Evolutionary conservation across 2,329 filamentous ascomycete genomes (phyloP).

Genomic region (Botrytis hyacinthi): DNA sequence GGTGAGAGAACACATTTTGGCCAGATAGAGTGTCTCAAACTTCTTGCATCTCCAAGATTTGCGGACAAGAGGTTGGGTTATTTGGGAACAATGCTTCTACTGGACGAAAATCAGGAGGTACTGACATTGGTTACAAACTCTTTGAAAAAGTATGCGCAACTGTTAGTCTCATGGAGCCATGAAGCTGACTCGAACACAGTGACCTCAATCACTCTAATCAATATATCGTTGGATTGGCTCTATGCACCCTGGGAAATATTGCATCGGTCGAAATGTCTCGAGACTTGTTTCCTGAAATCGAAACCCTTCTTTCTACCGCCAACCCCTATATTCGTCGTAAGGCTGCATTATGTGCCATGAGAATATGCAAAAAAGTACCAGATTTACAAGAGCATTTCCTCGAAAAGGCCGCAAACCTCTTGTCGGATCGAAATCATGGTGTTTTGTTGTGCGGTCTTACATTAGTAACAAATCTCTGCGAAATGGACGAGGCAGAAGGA

Average conservation of each 20-base stretch:
- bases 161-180: not conserved
- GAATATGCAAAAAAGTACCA: constrained; percentile 96
- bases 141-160: constrained; percentile 73
- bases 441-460: constrained; percentile 92
- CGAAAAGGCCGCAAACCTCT: constrained; percentile 83
- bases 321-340: constrained; percentile 99
- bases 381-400: constrained; percentile 96
- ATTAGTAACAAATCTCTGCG: constrained; percentile 85
- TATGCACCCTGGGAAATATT: constrained; percentile 96
- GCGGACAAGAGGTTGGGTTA: constrained; percentile 97
- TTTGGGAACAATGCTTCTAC: constrained; percentile 87
- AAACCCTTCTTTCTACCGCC: constrained; percentile 83
- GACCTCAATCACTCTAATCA: constrained; percentile 97
- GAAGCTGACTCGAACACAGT: constrained; percentile 47
- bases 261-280: constrained; percentile 97
- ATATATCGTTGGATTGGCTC: constrained; percentile 93
- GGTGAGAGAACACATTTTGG: constrained; percentile 98
- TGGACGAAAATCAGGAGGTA: constrained; percentile 99
- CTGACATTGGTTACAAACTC: constrained; percentile 97
- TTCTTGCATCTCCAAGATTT: constrained; percentile 93
- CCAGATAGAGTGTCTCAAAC: constrained; percentile 98
- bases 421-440: constrained; percentile 93
- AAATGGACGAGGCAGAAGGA: constrained; percentile 88
- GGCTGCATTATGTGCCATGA: constrained; percentile 97
- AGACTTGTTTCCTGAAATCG: constrained; percentile 94